These are phyloP conservation scores for Falciphora oryzae DNA, from an alignment of 2,329 filamentous ascomycete species.

Conservation along the genomic window DNA sequence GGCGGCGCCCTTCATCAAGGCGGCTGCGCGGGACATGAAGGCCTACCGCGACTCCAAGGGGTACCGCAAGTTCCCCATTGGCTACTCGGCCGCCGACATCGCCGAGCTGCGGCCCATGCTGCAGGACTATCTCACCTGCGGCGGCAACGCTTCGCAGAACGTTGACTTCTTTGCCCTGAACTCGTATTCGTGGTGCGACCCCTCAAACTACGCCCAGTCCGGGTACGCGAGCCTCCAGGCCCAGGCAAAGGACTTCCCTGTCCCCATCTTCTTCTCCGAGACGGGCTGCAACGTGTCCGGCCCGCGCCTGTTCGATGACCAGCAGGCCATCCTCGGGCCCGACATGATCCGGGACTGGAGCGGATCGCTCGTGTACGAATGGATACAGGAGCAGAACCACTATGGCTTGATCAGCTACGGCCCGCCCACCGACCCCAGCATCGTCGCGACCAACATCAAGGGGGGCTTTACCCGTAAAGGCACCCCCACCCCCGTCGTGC, in stretches of 20 bases:
- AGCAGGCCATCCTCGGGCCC: conserved; percentile 67
- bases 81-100: conserved; percentile 85
- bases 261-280: conserved; percentile 89
- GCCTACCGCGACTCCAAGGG: conserved; percentile 68
- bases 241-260: conserved; percentile 63
- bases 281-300: conserved; percentile 70
- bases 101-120: conserved; percentile 57
- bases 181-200: conserved; percentile 75
- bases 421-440: conserved; percentile 43
- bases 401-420: conserved; percentile 81
- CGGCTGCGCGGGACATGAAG: conserved; percentile 76
- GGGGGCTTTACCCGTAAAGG: conserved; percentile 67
- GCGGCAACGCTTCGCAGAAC: conserved; percentile 59
- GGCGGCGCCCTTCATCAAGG: conserved; percentile 78
- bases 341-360: conserved; percentile 68
- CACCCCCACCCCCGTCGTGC: conserved; percentile 64
- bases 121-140: conserved; percentile 72
- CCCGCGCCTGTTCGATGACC: conserved; percentile 63
- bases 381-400: conserved; percentile 78
- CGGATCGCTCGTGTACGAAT: conserved; percentile 82
- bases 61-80: conserved; percentile 77
- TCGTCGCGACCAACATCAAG: conserved; percentile 47
- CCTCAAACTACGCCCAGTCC: conserved; percentile 50
- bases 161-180: conserved; percentile 84
- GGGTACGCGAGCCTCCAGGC: conserved; percentile 66